A percentile compares a stretch with the other conserved stretches of the same genome.
phyloP scores from a whole-genome alignment of 495 filamentous ascomycete species.

The Collariella sp. region DNA sequence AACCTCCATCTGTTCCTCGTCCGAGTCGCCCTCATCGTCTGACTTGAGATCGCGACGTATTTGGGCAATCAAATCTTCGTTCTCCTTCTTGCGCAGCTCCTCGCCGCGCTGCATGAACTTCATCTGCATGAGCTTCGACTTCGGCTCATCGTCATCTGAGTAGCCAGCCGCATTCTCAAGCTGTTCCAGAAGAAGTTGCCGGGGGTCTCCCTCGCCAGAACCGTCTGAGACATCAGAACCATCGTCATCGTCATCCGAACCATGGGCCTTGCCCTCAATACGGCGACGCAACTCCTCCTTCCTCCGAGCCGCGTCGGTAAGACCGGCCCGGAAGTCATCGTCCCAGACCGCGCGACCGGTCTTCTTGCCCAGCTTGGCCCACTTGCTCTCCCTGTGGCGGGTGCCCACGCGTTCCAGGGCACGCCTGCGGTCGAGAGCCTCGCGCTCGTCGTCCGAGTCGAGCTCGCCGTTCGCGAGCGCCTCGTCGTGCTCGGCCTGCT shows the following conservation, averaged over 20 bases:
- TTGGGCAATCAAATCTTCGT: conserved; percentile 69
- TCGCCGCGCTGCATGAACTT: conserved; percentile 92
- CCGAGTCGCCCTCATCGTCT: conserved; percentile 42
- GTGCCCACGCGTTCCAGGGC: conserved; percentile 85
- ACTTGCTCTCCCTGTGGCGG: conserved; percentile 84
- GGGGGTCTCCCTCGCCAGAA: conserved; percentile 45
- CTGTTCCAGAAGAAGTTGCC: conserved; percentile 50
- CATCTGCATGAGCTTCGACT: conserved; percentile 55
- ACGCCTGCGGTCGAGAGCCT: conserved; percentile 66
- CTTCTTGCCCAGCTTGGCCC: conserved; percentile 82
- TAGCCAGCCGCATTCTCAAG: conserved; percentile 43
- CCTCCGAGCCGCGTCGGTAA: conserved; percentile 72
- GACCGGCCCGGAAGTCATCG: conserved; percentile 65
- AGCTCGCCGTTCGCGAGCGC: conserved; percentile 57
- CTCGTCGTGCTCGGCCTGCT: conserved; percentile 61
- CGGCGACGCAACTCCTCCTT: conserved; percentile 79
- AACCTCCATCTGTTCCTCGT: conserved; percentile 50
- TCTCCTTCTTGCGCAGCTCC: conserved; percentile 61
- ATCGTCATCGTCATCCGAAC: conserved; percentile 50
- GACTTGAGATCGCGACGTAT: conserved; percentile 63
- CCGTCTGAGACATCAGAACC: conserved; percentile 40
- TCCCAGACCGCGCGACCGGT: conserved; percentile 74
- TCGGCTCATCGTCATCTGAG: conserved; percentile 29
- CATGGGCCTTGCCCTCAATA: conserved; percentile 67
- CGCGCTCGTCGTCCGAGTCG: conserved; percentile 64